Base-by-base conservation (phyloP, 2,329 filamentous ascomycete genomes). In the Calonectria pteridis region DNA sequence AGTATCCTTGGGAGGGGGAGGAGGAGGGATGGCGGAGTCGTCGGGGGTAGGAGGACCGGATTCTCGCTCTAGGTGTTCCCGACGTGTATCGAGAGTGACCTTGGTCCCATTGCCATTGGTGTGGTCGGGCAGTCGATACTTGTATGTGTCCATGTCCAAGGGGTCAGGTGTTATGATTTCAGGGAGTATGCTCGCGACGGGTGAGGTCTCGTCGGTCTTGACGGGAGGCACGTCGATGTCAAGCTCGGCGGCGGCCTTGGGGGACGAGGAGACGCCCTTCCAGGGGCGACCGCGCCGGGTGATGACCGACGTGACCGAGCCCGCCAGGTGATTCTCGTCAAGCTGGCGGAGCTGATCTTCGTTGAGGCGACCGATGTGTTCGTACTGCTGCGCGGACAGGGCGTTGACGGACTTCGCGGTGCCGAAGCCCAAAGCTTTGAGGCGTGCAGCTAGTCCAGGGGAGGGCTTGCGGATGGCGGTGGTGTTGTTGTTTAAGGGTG, bases 121-220 rank as follows among this genome's bases (percentile, higher is more conserved):
- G 82, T 93, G 90, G 83, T 95, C 93, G 70, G 93, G 93, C 82
- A 95, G 85, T 55, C 92, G 90, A 82, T 94, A 95, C 84, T 95
- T 95, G 81, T 93, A 90, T 71, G 91, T 93, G 84, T 95, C 93
- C 89, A 93, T 92, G 77, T 90, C 89, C 83, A 91, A 80, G 72
- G 88, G 87, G 67, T 88, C 85, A 20, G 85, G 80, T 43, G 85
- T 84, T 78, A 82, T 86, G 83, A 88, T 92, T 85, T 90, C 88
- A 49, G 89, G 89, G 62, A 91, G 84, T 63, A 77, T 84, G 78
- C 74, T 86, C 53, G 80, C 73, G 73, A 72, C 62, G 67, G 76
- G 72, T 37, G 79, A 75, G 49, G 79, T 72, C 68, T 80, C 78
- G 75, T 84, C 82, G 76, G 80, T 77, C 75, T 78, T 74, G 75